Percentiles rank a stretch among this genome's conserved stretches.
Conservation (phyloP, 768 basidiomycete genomes). For the Leccinum subtestaceum region DNA sequence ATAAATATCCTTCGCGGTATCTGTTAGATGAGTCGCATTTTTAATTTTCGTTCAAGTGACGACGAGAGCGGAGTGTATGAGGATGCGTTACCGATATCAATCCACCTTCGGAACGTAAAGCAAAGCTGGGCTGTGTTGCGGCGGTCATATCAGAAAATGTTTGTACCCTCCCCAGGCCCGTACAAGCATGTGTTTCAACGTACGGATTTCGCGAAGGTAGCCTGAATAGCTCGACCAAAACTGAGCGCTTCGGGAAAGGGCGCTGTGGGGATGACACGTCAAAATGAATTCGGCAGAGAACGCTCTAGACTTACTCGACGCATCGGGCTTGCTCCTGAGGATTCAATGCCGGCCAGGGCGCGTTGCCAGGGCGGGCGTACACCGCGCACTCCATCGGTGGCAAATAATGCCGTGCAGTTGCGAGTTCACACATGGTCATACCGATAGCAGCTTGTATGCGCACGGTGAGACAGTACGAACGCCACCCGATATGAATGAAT, state of each 20-base stretch:
- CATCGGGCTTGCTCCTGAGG: conserved; percentile 41
- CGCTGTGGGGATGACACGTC: conserved; percentile 38
- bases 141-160: conserved; percentile 13
- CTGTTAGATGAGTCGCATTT: conserved; percentile 31
- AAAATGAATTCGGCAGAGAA: neutral
- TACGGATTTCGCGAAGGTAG: conserved; percentile 75
- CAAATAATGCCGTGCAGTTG: conserved; percentile 66
- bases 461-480: neutral
- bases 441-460: conserved; percentile 62
- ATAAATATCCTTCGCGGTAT: conserved; percentile 65
- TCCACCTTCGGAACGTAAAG: conserved; percentile 69
- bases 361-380: conserved; percentile 10
- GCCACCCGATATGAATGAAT: neutral
- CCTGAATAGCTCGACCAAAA: conserved; percentile 87
- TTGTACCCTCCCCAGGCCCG: neutral
- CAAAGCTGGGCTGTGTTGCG: conserved; percentile 63
- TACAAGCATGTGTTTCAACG: conserved; percentile 34
- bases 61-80: conserved; percentile 9
- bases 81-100: conserved; percentile 59
- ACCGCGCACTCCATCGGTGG: conserved; percentile 61
- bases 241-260: conserved; percentile 73
- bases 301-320: conserved; percentile 43
- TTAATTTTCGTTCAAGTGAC: conserved; percentile 6
- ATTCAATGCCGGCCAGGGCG: conserved; percentile 1
- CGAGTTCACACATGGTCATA: conserved; percentile 79